Conservation (phyloP, 768 basidiomycete species). For the Antrodiella citrinella region DNA sequence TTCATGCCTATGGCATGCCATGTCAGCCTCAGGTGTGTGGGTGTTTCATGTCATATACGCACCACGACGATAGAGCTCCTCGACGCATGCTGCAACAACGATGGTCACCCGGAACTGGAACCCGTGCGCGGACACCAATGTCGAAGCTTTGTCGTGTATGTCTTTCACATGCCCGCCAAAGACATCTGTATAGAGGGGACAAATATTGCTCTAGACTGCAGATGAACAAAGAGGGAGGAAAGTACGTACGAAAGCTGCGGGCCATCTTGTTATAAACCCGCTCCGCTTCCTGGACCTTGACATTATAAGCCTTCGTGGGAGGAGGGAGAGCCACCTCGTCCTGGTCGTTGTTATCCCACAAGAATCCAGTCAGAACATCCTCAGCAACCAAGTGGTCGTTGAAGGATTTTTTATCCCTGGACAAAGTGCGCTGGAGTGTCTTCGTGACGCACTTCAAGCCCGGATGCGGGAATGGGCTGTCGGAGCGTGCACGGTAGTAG, state of each 20-base stretch:
- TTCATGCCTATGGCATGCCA: neutral
- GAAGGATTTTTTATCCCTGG: neutral
- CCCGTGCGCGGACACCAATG: neutral
- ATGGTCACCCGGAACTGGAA: neutral
- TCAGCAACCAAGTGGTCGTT: neutral
- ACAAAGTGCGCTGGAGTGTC: neutral
- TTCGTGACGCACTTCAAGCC: neutral
- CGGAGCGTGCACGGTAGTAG: neutral
- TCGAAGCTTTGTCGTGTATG: neutral
- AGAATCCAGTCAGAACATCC: neutral
- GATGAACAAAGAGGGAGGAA: neutral
- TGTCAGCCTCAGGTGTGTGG: neutral
- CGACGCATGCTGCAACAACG: neutral
- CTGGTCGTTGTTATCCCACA: neutral
- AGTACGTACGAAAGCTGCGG: neutral
- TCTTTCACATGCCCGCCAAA: neutral
- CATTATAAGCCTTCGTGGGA: neutral
- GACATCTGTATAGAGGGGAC: neutral
- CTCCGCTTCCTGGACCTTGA: neutral
- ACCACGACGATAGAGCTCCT: neutral
- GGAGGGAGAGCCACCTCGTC: neutral
- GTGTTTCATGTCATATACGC: neutral
- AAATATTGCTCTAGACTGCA: neutral
- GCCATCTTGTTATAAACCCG: neutral
- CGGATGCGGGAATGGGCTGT: neutral